phyloP scores from a whole-genome alignment of 2,329 filamentous ascomycete genomes.

The Ceratocystis destructans region DNA sequence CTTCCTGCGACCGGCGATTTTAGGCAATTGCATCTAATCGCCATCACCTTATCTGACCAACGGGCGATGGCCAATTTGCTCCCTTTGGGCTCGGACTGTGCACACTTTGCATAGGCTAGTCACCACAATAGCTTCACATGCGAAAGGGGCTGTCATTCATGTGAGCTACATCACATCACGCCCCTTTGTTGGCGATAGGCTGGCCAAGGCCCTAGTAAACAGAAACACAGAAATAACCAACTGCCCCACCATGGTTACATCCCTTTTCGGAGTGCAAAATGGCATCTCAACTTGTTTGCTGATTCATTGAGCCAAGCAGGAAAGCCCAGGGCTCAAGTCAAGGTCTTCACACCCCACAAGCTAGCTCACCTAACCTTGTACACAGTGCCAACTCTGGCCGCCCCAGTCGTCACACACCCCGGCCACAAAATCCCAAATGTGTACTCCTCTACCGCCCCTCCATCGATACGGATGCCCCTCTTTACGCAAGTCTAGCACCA shows the following conservation, averaged over 20 bases:
- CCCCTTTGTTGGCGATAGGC: background rate
- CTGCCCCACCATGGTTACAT: background rate
- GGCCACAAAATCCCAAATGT: background rate
- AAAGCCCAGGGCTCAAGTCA: background rate
- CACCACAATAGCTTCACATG: background rate
- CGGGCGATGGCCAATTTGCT: background rate
- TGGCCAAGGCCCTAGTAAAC: background rate
- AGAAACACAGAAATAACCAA: constrained; percentile 1
- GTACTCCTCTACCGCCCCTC: background rate
- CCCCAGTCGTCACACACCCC: background rate
- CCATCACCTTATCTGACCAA: background rate
- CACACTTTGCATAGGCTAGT: background rate
- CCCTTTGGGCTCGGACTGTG: background rate
- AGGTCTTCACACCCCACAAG: background rate
- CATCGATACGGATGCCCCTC: constrained; percentile 5
- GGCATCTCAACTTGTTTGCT: background rate
- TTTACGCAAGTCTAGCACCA: background rate
- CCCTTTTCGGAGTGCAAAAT: background rate
- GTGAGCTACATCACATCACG: background rate
- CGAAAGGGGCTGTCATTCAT: background rate
- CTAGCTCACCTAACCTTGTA: background rate
- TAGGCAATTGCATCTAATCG: background rate
- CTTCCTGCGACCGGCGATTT: background rate
- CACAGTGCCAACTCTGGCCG: constrained; percentile 1
- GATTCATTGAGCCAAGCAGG: constrained; percentile 1